Evolutionary conservation across 2,329 filamentous ascomycete genomes (phyloP), one percentile per base, ranked within the genome.

Genomic region (Penicillium sp.): DNA sequence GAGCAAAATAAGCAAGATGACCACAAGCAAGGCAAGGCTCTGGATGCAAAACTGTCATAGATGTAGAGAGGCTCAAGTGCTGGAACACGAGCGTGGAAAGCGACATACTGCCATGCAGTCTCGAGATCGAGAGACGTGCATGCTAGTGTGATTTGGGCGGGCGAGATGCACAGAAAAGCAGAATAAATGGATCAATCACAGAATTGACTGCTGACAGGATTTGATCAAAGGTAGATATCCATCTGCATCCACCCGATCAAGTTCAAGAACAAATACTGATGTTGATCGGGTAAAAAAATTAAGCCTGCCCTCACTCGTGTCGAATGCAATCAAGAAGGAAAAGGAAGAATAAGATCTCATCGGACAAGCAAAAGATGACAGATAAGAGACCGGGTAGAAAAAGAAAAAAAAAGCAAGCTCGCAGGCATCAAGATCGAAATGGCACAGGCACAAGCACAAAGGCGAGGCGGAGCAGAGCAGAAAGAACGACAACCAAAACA

Each of bases 401-500:
- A 7, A 30, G 19, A 48, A 8, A 33, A 22, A 51, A 33, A 42
- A 46, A 30, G 51, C 14, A 46, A 49, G 33, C 45, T 54, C 52
- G 52, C 38, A 35, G 38, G 51, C 51, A 53, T 53, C 33, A 53
- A 38, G 35, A 8, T 54, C 26, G 38, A 54, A 54, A 45, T 53
- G 38, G 40, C 25, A 30, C 37, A 43, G 37, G 26, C 40, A 54
- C 52, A 49, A 52, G 54, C 40, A 55, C 55, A 56, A 66, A 61
- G 58, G 55, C 33, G 40, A 49, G 61, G 62, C 64, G 58, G 56
- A 61, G 51, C 51, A 53, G 51, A 40, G 19, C 33, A 6, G 25
- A 60, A 66, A 55, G 51, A 64, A 65, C 58, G 58, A 64, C 51
- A 68, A 62, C 66, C 66, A 61, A 59, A 69, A 70, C 68, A 68